Conservation (phyloP, 805 yeast species). For the Teunomyces funiuensis region DNA sequence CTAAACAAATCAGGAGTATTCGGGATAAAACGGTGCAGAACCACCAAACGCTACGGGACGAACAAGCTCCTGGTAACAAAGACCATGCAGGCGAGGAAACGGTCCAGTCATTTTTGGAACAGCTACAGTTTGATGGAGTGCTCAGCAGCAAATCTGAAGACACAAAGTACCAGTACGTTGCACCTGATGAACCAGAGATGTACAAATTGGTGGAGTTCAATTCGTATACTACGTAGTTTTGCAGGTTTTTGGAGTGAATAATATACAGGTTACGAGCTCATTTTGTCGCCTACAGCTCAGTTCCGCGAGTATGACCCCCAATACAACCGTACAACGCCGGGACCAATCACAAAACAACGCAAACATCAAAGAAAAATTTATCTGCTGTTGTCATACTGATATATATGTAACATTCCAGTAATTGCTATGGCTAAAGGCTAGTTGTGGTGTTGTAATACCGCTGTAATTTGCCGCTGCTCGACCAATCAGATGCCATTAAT, state of each 20-base stretch:
- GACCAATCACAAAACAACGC: background rate
- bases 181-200: constrained; percentile 11
- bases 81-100: constrained; percentile 6
- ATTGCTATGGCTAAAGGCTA: background rate
- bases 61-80: constrained; percentile 14
- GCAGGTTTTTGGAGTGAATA: background rate
- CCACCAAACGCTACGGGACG: constrained; percentile 29
- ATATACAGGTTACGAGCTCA: background rate
- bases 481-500: constrained; percentile 10
- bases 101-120: constrained; percentile 1
- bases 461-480: background rate
- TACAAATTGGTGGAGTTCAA: constrained; percentile 29
- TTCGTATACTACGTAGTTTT: constrained; percentile 25
- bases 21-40: constrained; percentile 25
- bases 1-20: constrained; percentile 49
- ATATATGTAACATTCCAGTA: background rate
- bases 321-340: background rate
- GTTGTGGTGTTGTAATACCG: background rate
- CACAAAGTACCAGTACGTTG: constrained; percentile 10
- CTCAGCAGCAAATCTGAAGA: constrained; percentile 1
- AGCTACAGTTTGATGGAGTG: constrained; percentile 3
- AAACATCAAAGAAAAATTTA: background rate
- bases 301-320: background rate
- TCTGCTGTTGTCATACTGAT: background rate
- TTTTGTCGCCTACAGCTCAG: no score